A percentile compares a stretch with the other conserved stretches of the same genome.
Conservation (phyloP, 1,284 basidiomycete genomes). For the Trametes polyzona region DNA sequence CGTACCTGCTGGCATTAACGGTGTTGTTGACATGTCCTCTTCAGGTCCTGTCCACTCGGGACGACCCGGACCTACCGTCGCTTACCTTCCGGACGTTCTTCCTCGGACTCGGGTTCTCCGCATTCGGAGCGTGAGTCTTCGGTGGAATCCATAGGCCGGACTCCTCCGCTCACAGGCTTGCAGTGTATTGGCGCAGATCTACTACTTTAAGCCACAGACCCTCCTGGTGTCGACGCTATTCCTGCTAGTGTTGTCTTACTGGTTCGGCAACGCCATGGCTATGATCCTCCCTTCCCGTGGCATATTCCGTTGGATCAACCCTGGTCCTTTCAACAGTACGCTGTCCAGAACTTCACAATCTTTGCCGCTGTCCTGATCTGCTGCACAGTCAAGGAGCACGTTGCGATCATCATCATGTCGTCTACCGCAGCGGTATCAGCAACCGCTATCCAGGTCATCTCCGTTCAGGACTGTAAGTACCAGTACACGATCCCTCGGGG, state of each 20-base stretch:
- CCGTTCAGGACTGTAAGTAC: slow-evolving; percentile 39
- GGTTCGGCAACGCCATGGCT: slow-evolving; percentile 41
- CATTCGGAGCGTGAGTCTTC: slow-evolving; percentile 40
- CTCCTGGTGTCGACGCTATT: slow-evolving; percentile 39
- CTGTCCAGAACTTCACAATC: neutral
- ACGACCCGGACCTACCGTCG: slow-evolving; percentile 41
- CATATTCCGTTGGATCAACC: slow-evolving; percentile 43
- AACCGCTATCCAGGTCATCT: slow-evolving; percentile 42
- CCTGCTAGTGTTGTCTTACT: slow-evolving; percentile 42
- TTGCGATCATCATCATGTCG: slow-evolving; percentile 42
- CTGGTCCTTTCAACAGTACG: slow-evolving; percentile 49
- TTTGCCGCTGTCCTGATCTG: neutral
- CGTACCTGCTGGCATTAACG: too few relatives aligned
- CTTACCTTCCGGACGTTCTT: slow-evolving; percentile 43
- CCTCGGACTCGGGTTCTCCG: slow-evolving; percentile 44
- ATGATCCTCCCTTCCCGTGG: slow-evolving; percentile 38
- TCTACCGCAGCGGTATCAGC: slow-evolving; percentile 41
- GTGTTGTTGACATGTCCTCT: too few relatives aligned
- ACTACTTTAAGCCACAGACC: slow-evolving; percentile 43
- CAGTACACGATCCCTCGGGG: too few relatives aligned
- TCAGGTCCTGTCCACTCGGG: slow-evolving; percentile 41
- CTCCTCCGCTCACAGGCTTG: too few relatives aligned
- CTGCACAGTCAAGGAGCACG: slow-evolving; percentile 38
- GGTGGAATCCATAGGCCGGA: too few relatives aligned
- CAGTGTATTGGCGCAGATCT: slow-evolving; percentile 44